Evolutionary conservation across 2,329 filamentous ascomycete genomes (phyloP), one percentile per base, ranked within the genome.

Genomic region (Colletotrichum noveboracense): DNA sequence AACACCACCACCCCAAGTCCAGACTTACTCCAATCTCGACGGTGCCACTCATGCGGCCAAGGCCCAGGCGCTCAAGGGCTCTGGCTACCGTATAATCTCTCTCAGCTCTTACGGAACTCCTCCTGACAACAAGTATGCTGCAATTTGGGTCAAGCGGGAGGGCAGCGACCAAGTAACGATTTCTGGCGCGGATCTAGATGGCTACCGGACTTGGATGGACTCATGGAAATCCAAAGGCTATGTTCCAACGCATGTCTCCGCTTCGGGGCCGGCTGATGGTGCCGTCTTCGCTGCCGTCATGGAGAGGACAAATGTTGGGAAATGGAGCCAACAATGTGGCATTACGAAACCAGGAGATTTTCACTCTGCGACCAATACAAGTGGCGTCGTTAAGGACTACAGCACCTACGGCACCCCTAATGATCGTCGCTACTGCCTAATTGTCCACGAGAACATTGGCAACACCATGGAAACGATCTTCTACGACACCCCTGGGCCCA

Each of bases 211-310:
- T n/a, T 78, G 77, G 76, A 18, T 78, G 18, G 30, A 55, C 52
- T 62, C 56, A 24, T 71, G 75, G 66, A 71, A 64, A 13, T 21
- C 36, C 9, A 55, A 26, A n/a, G 77, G 74, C 55, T 78, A 78
- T 24, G 75, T 61, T 12, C 71, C 71, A 12, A 78, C 69, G 12
- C 75, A 74, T 14, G 64, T 78, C 21, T 69, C 77, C 8, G 77
- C 71, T 18, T 26, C 69, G 18, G 77, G 77, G 26, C 61, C 71
- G n/a, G 66, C 69, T 14, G 36, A 30, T 26, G 34, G 48, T 5
- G 74, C 77, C 3, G 34, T 70, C 13, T 78, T 77, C n/a, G 61
- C 77, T 16, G 77, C 74, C 14, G 66, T 78, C 68, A 75, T 78
- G 76, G 77, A 78, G 38, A 67, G 75, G 65, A 60, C 66, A 14